Evolutionary conservation across 1,284 basidiomycete species (phyloP).

Genomic region (Phaffia rhodozyma): DNA sequence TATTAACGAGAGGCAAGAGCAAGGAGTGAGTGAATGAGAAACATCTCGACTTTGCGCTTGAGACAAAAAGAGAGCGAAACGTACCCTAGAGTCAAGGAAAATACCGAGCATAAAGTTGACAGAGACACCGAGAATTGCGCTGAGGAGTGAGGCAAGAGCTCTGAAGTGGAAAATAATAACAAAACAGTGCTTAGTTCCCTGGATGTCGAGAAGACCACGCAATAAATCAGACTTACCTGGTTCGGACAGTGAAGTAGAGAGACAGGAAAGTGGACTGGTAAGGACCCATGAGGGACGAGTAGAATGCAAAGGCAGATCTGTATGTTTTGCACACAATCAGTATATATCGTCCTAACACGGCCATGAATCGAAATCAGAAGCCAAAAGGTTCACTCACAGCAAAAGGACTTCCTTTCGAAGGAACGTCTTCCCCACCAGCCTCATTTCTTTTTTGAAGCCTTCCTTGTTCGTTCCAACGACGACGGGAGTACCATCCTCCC

Average conservation of each 20-base stretch:
- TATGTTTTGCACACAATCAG: not conserved
- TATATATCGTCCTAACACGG: not conserved
- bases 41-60: not conserved
- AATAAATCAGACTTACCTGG: not conserved
- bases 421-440: conserved; percentile 27
- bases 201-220: not conserved
- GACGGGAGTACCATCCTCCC: conserved; percentile 31
- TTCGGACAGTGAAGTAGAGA: conserved; percentile 26
- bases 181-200: not conserved
- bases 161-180: conserved; percentile 24
- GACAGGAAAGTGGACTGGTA: conserved; percentile 24
- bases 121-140: conserved; percentile 27
- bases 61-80: not conserved
- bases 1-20: conserved; percentile 17
- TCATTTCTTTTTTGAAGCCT: conserved; percentile 20
- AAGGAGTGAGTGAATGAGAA: conserved; percentile 16
- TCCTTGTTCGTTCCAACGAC: conserved; percentile 23
- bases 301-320: conserved; percentile 12
- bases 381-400: conserved; percentile 26
- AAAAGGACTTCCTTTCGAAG: conserved; percentile 24
- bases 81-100: conserved; percentile 28
- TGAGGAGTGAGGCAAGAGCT: conserved; percentile 33
- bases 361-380: conserved; percentile 23
- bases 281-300: conserved; percentile 9
- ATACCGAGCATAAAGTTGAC: conserved; percentile 30